Percentiles rank a stretch among this genome's conserved stretches.
These are phyloP conservation scores for Rhodotorula sp. DNA, from an alignment of 1,284 basidiomycete genomes.

Conservation along the genomic window DNA sequence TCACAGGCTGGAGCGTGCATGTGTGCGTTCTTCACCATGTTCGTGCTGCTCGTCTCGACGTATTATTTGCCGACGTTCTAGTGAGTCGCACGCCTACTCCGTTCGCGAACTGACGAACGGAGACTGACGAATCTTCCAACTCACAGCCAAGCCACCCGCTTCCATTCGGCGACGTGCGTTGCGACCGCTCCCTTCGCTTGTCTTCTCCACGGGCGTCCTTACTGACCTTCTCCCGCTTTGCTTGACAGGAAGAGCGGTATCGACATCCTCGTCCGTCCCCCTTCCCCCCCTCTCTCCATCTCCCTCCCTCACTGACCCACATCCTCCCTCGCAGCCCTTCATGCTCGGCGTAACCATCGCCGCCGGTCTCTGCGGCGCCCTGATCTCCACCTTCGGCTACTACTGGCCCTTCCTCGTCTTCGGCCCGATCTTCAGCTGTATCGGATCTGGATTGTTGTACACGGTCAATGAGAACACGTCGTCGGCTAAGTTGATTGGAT, in stretches of 20 bases:
- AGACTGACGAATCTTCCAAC: background rate
- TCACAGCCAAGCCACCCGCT: background rate
- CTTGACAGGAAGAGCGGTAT: slow-evolving; percentile 49
- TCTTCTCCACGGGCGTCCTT: no score
- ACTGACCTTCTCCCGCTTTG: no score
- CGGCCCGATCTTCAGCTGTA: slow-evolving; percentile 45
- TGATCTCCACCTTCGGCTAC: slow-evolving; percentile 48
- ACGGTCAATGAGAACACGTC: slow-evolving; percentile 49
- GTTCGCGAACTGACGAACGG: background rate
- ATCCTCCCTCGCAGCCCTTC: slow-evolving; percentile 32
- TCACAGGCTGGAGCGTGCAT: slow-evolving; percentile 46
- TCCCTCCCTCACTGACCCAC: no score
- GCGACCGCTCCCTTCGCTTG: no score
- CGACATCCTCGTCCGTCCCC: slow-evolving; percentile 47
- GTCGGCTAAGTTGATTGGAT: slow-evolving; percentile 51
- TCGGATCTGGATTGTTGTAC: slow-evolving; percentile 55
- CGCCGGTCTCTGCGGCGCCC: slow-evolving; percentile 50
- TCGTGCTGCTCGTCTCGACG: slow-evolving; percentile 48
- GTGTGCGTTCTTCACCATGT: slow-evolving; percentile 51
- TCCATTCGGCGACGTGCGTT: slow-evolving; percentile 36
- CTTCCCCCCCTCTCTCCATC: no score
- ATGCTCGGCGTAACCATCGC: slow-evolving; percentile 46
- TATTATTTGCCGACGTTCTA: slow-evolving; percentile 53
- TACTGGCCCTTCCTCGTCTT: slow-evolving; percentile 51
- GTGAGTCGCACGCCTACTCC: background rate